Conservation (phyloP, 2,329 filamentous ascomycete species). For the Alternaria ethzedia region DNA sequence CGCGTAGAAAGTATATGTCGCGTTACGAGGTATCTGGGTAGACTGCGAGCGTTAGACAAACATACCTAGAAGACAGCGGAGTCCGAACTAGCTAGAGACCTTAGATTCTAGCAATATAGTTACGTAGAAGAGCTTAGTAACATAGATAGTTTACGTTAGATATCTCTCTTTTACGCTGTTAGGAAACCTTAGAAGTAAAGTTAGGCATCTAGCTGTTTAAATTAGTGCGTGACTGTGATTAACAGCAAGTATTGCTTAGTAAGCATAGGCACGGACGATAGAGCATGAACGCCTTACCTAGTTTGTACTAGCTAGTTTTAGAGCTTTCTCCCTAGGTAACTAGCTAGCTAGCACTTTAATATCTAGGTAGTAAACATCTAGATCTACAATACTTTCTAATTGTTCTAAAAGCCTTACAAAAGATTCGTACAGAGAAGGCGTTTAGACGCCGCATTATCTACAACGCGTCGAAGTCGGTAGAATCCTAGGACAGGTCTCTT, state of each 20-base stretch:
- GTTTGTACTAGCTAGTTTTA: not conserved
- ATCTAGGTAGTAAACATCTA: not conserved
- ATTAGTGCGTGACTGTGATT: not conserved
- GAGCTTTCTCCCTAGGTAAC: not conserved
- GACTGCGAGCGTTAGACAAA: too few species aligned
- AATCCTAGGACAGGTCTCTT: not conserved
- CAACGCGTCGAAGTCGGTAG: not conserved
- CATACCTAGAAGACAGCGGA: not conserved
- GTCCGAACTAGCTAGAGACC: too few species aligned
- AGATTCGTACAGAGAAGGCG: not conserved
- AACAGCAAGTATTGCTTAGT: not conserved
- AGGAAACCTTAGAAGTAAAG: not conserved
- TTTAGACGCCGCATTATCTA: not conserved
- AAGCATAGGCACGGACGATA: not conserved
- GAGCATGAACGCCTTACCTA: too few species aligned
- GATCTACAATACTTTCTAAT: not conserved
- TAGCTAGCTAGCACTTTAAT: not conserved
- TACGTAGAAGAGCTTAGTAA: not conserved
- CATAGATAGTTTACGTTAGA: not conserved
- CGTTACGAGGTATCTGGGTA: not conserved
- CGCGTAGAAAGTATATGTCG: too few species aligned
- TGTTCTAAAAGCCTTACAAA: not conserved
- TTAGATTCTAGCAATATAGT: not conserved
- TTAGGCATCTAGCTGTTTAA: not conserved
- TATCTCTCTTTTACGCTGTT: not conserved